Base-by-base conservation (phyloP, 306 rosid genomes). In the Styphnolobium japonicum region DNA sequence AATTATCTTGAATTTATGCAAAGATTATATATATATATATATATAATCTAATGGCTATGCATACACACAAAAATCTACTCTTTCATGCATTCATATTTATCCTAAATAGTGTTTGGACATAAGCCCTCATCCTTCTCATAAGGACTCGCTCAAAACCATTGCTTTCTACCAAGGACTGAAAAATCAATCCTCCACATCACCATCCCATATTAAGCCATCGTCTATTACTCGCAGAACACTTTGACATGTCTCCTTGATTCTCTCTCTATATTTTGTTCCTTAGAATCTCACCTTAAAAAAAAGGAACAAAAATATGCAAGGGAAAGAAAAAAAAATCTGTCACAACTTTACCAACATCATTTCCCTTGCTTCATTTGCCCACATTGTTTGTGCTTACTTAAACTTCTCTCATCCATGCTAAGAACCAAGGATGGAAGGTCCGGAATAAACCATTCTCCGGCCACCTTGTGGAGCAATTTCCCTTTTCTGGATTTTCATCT, bases 91-190 rank as follows among this genome's bases (percentile, higher is more conserved):
- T 19, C 9, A 55, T 1, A 55, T 55, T 0, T 3, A 19, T 19
- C 10, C 25, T 36, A 75, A 75, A 25, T 60, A 58, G 10, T 73
- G 77, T 70, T 40, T 5, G 25, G 58, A 67, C 62, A 68, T 12
- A 16, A 60, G 64, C 52, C 52, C 80, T 19, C 2, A 10, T 40
- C 51, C 73, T 72, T 53, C 71, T 86, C 85, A 81, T 25, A 25
- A 88, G 78, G 92, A 86, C 89, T 81, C 81, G 84, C 55, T 90
- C 80, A 83, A 81, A 60, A 57, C 63, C 80, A 56, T 25, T 55
- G 5, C 60, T 75, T 56, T 56, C 34, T 23, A 37, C 57, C 80
- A 29, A 52, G 10, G 57, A 75, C 76, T 36, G n/a, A 53, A 34
- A 80, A 68, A 72, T 72, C 78, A 61, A 33, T 61, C 36, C 76